Conservation (phyloP, 108 stramenopile species). For the Cyclotella baltica region DNA sequence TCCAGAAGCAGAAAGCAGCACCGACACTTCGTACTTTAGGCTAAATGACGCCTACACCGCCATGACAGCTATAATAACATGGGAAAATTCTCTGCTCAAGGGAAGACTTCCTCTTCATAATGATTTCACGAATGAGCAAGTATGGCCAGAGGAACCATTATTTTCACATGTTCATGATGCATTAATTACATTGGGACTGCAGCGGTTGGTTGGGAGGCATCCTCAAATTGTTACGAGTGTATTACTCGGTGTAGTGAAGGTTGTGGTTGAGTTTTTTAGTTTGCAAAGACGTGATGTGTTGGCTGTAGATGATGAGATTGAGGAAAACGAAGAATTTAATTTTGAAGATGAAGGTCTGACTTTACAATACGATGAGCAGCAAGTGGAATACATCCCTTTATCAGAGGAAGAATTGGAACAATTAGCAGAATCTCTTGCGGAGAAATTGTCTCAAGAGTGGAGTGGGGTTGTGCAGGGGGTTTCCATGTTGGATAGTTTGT, state of each 20-base stretch:
- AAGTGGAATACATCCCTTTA: slow-evolving; percentile 22
- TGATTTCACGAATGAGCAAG: slow-evolving; percentile 23
- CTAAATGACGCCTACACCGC: slow-evolving; percentile 32
- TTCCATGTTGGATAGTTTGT: slow-evolving; percentile 61
- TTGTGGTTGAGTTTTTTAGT: slow-evolving; percentile 49
- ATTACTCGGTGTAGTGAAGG: slow-evolving; percentile 54
- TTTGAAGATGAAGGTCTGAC: slow-evolving; percentile 32
- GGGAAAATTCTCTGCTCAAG: slow-evolving; percentile 36
- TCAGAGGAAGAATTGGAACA: slow-evolving; percentile 39
- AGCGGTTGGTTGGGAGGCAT: slow-evolving; percentile 68
- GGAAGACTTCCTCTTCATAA: slow-evolving; percentile 20
- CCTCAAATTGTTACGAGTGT: slow-evolving; percentile 64
- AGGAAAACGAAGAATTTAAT: slow-evolving; percentile 36
- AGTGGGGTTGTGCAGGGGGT: slow-evolving; percentile 60
- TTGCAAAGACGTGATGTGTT: slow-evolving; percentile 20
- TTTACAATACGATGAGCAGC: slow-evolving; percentile 22
- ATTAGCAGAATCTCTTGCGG: slow-evolving; percentile 54
- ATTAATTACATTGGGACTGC: slow-evolving; percentile 56
- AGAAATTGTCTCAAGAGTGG: slow-evolving; percentile 56
- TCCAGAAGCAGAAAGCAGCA: background rate
- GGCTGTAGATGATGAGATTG: slow-evolving; percentile 6
- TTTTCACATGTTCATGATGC: slow-evolving; percentile 45
- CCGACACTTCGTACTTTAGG: slow-evolving; percentile 19
- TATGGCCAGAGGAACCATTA: slow-evolving; percentile 71
- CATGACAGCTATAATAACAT: slow-evolving; percentile 28